phyloP scores from a whole-genome alignment of 495 filamentous ascomycete species.

The Darksidea phi region DNA sequence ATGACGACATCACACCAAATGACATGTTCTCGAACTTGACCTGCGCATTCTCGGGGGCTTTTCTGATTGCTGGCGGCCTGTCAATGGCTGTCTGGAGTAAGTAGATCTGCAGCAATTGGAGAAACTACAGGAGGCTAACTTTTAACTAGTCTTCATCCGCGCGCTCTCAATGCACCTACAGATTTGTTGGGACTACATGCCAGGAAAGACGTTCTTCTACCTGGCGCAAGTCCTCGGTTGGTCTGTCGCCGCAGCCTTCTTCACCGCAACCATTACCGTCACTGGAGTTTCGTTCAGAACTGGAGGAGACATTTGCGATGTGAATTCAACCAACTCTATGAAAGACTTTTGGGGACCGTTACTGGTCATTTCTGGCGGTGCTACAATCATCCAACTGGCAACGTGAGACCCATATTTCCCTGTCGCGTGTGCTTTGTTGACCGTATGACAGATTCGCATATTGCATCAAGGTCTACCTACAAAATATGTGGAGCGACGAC shows the following conservation, averaged over 20 bases:
- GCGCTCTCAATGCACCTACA: slow-evolving; percentile 92
- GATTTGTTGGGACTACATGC: slow-evolving; percentile 93
- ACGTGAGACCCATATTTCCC: slow-evolving; percentile 43
- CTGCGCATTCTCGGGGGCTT: slow-evolving; percentile 85
- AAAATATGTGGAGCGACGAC: slow-evolving; percentile 69
- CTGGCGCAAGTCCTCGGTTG: slow-evolving; percentile 76
- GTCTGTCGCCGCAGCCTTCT: slow-evolving; percentile 72
- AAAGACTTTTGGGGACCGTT: slow-evolving; percentile 89
- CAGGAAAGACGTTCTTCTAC: slow-evolving; percentile 89
- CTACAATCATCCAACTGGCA: slow-evolving; percentile 71
- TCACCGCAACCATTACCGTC: slow-evolving; percentile 70
- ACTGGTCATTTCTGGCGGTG: slow-evolving; percentile 71
- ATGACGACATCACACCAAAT: slow-evolving; percentile 86
- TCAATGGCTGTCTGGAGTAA: slow-evolving; percentile 75
- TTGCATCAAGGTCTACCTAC: slow-evolving; percentile 91
- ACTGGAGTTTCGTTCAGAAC: slow-evolving; percentile 95
- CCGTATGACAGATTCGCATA: slow-evolving; percentile 75
- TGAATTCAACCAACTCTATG: slow-evolving; percentile 78
- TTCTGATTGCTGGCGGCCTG: slow-evolving; percentile 83
- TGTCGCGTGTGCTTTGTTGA: slow-evolving; percentile 2
- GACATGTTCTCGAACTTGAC: slow-evolving; percentile 79
- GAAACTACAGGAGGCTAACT: neutral
- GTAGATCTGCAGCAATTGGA: slow-evolving; percentile 17
- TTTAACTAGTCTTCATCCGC: slow-evolving; percentile 68
- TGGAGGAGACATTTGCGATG: slow-evolving; percentile 84